Evolutionary conservation across 768 basidiomycete genomes (phyloP).

Genomic region (Flagelloscypha sp.): DNA sequence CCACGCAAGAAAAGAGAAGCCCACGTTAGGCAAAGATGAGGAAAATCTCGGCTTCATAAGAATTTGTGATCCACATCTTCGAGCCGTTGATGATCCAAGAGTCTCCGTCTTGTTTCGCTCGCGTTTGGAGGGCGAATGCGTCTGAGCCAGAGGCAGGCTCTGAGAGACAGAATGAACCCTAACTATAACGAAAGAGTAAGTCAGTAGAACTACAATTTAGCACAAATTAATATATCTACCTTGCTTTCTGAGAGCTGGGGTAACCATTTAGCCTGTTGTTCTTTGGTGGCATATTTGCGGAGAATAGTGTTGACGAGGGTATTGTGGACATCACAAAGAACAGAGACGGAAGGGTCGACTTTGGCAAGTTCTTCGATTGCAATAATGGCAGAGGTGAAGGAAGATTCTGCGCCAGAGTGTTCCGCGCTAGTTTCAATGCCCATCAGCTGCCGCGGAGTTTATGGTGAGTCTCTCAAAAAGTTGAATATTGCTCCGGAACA

Average conservation of each 20-base stretch:
- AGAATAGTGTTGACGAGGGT: slow-evolving; percentile 95
- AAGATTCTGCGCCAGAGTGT: slow-evolving; percentile 80
- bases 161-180: slow-evolving; percentile 91
- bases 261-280: slow-evolving; percentile 83
- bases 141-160: slow-evolving; percentile 93
- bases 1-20: slow-evolving; percentile 13
- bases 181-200: slow-evolving; percentile 42
- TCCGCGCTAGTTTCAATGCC: slow-evolving; percentile 87
- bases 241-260: slow-evolving; percentile 73
- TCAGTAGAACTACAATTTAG: background rate
- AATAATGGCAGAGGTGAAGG: slow-evolving; percentile 93
- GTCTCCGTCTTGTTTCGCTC: slow-evolving; percentile 80
- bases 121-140: slow-evolving; percentile 93
- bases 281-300: slow-evolving; percentile 75
- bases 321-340: slow-evolving; percentile 96
- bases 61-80: slow-evolving; percentile 99
- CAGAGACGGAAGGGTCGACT: slow-evolving; percentile 92
- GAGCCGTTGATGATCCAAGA: slow-evolving; percentile 89
- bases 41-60: slow-evolving; percentile 83
- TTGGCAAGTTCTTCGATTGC: slow-evolving; percentile 96
- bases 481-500: slow-evolving; percentile 6
- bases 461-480: slow-evolving; percentile 4
- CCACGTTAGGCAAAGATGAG: slow-evolving; percentile 92
- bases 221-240: slow-evolving; percentile 35
- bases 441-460: slow-evolving; percentile 62